Conservation (phyloP, 768 basidiomycete species). For the Calvatia gigantea region DNA sequence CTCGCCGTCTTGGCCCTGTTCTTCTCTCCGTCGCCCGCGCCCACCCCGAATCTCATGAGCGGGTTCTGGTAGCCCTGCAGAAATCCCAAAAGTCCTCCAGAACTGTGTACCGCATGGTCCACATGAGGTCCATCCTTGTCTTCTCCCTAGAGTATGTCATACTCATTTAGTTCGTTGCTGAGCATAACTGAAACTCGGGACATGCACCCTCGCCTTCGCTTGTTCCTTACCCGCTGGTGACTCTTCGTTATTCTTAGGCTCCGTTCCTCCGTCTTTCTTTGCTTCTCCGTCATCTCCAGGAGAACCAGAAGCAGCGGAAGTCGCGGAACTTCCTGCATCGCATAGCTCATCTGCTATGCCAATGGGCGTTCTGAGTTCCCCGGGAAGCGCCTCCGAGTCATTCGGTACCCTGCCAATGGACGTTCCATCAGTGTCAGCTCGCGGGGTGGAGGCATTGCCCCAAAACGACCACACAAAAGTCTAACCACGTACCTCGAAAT, state of each 20-base stretch:
- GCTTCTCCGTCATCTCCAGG: conserved; percentile 14
- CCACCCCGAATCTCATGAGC: conserved; percentile 44
- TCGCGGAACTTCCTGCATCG: conserved; percentile 29
- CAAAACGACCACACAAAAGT: conserved; percentile 13
- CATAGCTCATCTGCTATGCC: conserved; percentile 60
- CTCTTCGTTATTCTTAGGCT: conserved; percentile 13
- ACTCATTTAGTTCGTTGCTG: conserved; percentile 2
- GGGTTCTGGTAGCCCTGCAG: conserved; percentile 58
- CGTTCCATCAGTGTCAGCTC: conserved; percentile 1
- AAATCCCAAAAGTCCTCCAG: conserved; percentile 54
- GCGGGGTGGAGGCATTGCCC: too few species aligned
- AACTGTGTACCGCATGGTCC: conserved; percentile 13
- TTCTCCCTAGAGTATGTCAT: conserved; percentile 6
- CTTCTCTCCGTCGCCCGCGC: conserved; percentile 7
- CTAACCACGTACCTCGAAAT: conserved; percentile 56
- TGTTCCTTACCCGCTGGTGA: conserved; percentile 23
- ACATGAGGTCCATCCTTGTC: conserved; percentile 15
- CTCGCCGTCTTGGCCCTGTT: conserved; percentile 12
- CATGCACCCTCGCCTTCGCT: conserved; percentile 25
- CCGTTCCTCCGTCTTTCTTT: conserved; percentile 19
- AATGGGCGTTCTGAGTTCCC: conserved; percentile 56
- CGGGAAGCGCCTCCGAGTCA: conserved; percentile 56
- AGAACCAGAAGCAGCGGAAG: conserved; percentile 8
- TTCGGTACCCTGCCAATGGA: conserved; percentile 42
- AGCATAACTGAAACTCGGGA: conserved; percentile 13